Conservation (phyloP, 2,329 filamentous ascomycete genomes). For the Phoma sp. region DNA sequence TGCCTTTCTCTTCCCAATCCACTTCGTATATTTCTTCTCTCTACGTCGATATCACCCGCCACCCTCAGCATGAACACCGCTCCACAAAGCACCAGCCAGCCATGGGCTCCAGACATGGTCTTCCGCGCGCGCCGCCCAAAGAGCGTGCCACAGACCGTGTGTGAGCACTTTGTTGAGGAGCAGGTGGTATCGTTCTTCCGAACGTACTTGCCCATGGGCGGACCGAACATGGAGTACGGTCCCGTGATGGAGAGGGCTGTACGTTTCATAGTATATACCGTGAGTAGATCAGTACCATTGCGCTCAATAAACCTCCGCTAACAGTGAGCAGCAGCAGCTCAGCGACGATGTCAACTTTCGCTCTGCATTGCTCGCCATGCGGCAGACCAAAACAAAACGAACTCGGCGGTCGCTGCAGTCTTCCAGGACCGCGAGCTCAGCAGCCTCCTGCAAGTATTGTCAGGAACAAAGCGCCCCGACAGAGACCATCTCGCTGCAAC, state of each 20-base stretch:
- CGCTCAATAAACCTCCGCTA: neutral
- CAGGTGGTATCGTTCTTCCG: neutral
- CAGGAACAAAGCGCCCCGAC: neutral
- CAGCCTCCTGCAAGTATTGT: neutral
- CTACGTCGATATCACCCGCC: too few relatives aligned
- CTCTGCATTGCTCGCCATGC: neutral
- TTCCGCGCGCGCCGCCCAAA: neutral
- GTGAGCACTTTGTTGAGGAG: neutral
- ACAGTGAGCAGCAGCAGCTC: neutral
- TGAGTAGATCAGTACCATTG: neutral
- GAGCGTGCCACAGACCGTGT: neutral
- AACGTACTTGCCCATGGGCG: neutral
- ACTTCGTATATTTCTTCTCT: too few relatives aligned
- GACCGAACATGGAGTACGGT: neutral
- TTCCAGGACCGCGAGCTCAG: neutral
- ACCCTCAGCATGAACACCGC: neutral
- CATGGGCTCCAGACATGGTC: constrained; percentile 5
- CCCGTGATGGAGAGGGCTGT: constrained; percentile 1
- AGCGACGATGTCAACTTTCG: neutral
- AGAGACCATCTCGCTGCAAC: neutral
- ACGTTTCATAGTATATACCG: neutral
- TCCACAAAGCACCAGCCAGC: neutral
- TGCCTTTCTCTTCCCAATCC: too few relatives aligned
- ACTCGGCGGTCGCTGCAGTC: neutral
- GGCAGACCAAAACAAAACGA: neutral